phyloP scores from a whole-genome alignment of 768 basidiomycete species.

The Suillus subaureus region DNA sequence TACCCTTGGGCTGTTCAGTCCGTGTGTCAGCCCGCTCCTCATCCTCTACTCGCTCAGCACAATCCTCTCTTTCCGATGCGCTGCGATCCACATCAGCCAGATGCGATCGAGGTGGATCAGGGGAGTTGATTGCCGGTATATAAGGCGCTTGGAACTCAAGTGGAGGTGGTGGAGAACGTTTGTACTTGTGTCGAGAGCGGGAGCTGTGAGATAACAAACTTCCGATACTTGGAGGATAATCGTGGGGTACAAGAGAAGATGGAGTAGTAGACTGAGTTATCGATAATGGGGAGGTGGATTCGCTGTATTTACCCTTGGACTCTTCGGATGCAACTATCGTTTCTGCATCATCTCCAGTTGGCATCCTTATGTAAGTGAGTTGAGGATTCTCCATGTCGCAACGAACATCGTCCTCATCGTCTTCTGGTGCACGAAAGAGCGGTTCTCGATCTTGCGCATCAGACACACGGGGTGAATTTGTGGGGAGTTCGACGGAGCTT shows the following conservation, averaged over 20 bases:
- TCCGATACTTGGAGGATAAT: constrained; percentile 61
- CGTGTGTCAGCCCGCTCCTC: constrained; percentile 50
- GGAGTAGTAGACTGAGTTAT: constrained; percentile 12
- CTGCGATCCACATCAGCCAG: constrained; percentile 19
- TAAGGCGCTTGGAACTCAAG: constrained; percentile 37
- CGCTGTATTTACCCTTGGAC: constrained; percentile 14
- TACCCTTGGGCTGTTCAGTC: constrained; percentile 40
- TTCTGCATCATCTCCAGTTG: constrained; percentile 26
- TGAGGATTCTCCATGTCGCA: constrained; percentile 50
- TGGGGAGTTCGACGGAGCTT: constrained; percentile 39
- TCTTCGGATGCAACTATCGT: constrained; percentile 23
- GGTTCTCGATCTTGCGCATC: constrained; percentile 58
- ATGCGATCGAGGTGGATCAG: constrained; percentile 19
- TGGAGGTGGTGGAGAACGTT: constrained; percentile 41
- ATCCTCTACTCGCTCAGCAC: constrained; percentile 50
- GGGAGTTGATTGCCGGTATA: constrained; percentile 39
- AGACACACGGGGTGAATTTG: constrained; percentile 40
- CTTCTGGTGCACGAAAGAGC: constrained; percentile 60
- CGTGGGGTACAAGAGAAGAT: constrained; percentile 19
- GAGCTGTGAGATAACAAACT: constrained; percentile 34
- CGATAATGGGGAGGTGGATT: constrained; percentile 20
- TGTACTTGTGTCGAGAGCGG: constrained; percentile 30
- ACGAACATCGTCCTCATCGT: constrained; percentile 48
- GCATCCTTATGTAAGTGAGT: constrained; percentile 38
- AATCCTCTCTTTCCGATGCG: constrained; percentile 52